phyloP scores from a whole-genome alignment of 345 rosid genomes.

The Citrus cavaleriei region DNA sequence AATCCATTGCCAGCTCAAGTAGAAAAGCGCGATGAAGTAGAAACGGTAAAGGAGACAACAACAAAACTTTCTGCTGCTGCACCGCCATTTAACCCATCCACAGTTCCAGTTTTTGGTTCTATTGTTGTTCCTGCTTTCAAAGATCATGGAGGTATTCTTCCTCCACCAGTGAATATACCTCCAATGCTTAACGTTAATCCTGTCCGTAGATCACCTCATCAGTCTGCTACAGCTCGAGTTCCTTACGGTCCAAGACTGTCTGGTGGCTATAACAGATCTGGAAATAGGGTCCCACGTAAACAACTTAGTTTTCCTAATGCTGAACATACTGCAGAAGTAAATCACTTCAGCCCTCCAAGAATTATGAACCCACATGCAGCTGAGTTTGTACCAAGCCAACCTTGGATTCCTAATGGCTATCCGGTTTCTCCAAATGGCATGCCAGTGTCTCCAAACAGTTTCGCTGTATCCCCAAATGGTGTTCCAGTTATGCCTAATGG shows the following conservation, averaged over 20 bases:
- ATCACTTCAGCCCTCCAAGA: slow-evolving; percentile 55
- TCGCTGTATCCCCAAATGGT: slow-evolving; percentile 47
- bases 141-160: slow-evolving; percentile 86
- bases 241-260: slow-evolving; percentile 98
- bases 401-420: slow-evolving; percentile 85
- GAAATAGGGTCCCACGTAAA: slow-evolving; percentile 59
- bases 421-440: slow-evolving; percentile 59
- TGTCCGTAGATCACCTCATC: slow-evolving; percentile 83
- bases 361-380: slow-evolving; percentile 99
- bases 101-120: slow-evolving; percentile 72
- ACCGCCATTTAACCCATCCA: slow-evolving; percentile 87
- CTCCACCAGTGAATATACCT: slow-evolving; percentile 84
- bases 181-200: slow-evolving; percentile 73
- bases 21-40: slow-evolving; percentile 63
- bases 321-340: slow-evolving; percentile 56
- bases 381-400: slow-evolving; percentile 83
- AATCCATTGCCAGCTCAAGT: slow-evolving; percentile 39
- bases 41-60: slow-evolving; percentile 64
- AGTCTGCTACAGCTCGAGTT: slow-evolving; percentile 90
- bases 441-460: slow-evolving; percentile 53
- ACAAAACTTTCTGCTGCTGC: slow-evolving; percentile 97
- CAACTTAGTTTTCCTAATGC: slow-evolving; percentile 57
- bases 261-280: slow-evolving; percentile 77
- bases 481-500: slow-evolving; percentile 56
- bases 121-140: slow-evolving; percentile 69